Conservation (phyloP, 2,329 filamentous ascomycete species). For the Diaporthe sp. region DNA sequence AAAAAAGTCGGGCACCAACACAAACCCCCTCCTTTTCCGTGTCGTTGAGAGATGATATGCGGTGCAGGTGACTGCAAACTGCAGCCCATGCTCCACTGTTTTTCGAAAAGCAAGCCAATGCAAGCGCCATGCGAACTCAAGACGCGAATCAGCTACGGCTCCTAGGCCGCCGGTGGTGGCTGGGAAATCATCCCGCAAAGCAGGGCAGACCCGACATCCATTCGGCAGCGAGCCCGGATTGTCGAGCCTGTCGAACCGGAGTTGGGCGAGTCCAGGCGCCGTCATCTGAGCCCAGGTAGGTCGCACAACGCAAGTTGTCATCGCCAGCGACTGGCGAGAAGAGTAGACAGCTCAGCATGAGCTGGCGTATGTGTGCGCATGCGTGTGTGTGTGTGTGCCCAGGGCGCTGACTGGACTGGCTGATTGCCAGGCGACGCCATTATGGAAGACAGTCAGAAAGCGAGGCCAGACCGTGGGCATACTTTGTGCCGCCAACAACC, state of each 20-base stretch:
- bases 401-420: constrained; percentile 13
- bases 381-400: constrained; percentile 18
- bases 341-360: constrained; percentile 23
- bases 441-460: not conserved
- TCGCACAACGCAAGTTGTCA: constrained; percentile 9
- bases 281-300: constrained; percentile 16
- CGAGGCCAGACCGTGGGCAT: not conserved
- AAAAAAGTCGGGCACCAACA: constrained; percentile 33
- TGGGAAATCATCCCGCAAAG: constrained; percentile 19
- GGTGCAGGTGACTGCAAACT: constrained; percentile 28
- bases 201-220: constrained; percentile 28
- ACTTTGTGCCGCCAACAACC: not conserved
- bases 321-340: constrained; percentile 24
- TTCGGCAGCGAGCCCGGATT: constrained; percentile 8
- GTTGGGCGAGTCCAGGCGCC: constrained; percentile 8
- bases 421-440: not conserved
- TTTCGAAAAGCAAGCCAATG: constrained; percentile 17
- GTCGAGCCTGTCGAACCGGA: constrained; percentile 1
- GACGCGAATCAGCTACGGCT: constrained; percentile 18
- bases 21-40: not conserved
- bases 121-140: not conserved
- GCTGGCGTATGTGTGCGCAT: not conserved
- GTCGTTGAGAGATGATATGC: constrained; percentile 19
- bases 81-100: constrained; percentile 19
- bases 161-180: constrained; percentile 7